phyloP scores from a whole-genome alignment of 108 stramenopile genomes.

The Fistulifera solaris region DNA sequence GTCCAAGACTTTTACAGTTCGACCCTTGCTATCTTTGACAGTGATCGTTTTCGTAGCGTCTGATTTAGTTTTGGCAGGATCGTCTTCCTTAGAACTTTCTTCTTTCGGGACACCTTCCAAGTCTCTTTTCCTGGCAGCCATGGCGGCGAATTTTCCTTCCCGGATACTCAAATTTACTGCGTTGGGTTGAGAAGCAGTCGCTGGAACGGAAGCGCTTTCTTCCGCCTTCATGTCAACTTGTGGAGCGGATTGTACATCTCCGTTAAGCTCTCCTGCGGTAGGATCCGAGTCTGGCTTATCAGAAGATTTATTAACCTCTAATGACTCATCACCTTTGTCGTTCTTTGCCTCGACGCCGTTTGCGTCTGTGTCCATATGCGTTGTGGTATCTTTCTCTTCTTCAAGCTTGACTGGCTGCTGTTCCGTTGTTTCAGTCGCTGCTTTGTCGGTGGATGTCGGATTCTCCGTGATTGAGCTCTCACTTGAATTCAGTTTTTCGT shows the following conservation, averaged over 20 bases:
- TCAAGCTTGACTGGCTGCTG: too few species aligned
- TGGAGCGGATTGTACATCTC: neutral
- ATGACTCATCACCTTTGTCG: neutral
- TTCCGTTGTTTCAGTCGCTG: too few species aligned
- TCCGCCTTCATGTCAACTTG: too few species aligned
- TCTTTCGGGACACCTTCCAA: constrained; percentile 33
- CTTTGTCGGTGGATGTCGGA: too few species aligned
- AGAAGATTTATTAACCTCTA: too few species aligned
- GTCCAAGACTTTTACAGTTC: constrained; percentile 74
- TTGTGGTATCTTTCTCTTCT: too few species aligned
- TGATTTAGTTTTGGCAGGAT: constrained; percentile 9
- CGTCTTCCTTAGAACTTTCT: constrained; percentile 15
- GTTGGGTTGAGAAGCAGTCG: neutral
- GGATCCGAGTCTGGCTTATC: neutral
- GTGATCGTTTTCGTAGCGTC: constrained; percentile 19
- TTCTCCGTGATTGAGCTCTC: neutral
- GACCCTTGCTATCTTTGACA: constrained; percentile 74
- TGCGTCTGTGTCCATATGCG: too few species aligned
- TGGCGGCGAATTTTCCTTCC: constrained; percentile 76
- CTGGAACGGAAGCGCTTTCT: too few species aligned
- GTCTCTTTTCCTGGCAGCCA: constrained; percentile 63
- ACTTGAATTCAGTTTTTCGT: neutral
- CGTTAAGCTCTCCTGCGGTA: neutral
- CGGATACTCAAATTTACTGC: constrained; percentile 16
- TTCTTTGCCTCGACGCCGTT: neutral